These are phyloP conservation scores for Gracilaria caudata DNA, from an alignment of 23 red algal species.

Conservation along the genomic window DNA sequence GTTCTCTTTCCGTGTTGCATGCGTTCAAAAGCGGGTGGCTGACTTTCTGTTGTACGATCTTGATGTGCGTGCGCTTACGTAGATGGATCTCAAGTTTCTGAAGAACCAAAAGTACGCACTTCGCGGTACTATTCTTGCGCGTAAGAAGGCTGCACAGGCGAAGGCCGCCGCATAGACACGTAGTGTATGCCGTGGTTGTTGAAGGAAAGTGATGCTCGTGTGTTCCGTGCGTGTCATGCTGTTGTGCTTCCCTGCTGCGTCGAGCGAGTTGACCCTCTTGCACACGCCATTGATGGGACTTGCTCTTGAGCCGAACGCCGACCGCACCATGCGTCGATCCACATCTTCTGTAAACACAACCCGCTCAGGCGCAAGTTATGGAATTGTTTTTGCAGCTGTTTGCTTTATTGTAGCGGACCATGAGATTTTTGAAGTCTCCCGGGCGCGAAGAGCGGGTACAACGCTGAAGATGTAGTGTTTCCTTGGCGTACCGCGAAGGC, in stretches of 20 bases:
- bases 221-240: background rate
- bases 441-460: too few species aligned
- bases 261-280: background rate
- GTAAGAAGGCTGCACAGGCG: constrained; percentile 15
- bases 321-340: too few species aligned
- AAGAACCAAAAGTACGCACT: constrained; percentile 90
- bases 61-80: background rate
- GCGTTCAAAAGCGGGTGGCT: background rate
- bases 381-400: too few species aligned
- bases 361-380: too few species aligned
- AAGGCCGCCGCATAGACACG: constrained; percentile 19
- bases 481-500: too few species aligned
- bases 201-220: background rate
- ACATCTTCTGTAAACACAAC: constrained; percentile 9
- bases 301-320: too few species aligned
- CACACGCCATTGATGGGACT: background rate
- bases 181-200: background rate
- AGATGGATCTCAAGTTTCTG: constrained; percentile 95
- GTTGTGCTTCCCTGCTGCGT: background rate
- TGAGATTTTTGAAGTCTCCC: too few species aligned
- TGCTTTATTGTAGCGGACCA: too few species aligned
- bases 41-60: background rate
- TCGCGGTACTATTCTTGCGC: constrained; percentile 74
- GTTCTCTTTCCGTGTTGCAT: background rate
- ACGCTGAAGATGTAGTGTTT: too few species aligned